A percentile compares a stretch with the other conserved stretches of the same genome.
Conservation (phyloP, 169 alveolate species). For the Cardiosporidium cionae region DNA sequence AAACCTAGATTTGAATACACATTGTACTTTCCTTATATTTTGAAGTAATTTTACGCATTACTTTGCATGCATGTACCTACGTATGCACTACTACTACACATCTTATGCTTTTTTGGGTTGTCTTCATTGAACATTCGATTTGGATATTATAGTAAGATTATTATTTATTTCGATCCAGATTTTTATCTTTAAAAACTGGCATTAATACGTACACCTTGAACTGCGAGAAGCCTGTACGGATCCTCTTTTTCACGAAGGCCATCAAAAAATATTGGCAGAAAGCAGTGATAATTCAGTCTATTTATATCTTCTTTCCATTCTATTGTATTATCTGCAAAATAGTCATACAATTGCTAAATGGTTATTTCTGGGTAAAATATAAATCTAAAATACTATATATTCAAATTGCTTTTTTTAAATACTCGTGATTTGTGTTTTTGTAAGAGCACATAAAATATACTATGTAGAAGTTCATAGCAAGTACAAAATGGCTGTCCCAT, state of each 20-base stretch:
- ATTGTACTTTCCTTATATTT: no score
- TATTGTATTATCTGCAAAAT: conserved; percentile 55
- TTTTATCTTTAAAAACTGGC: no score
- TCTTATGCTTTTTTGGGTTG: no score
- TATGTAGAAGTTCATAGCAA: neutral
- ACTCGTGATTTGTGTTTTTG: neutral
- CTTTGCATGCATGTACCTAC: no score
- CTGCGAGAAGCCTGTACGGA: conserved; percentile 74
- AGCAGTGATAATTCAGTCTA: conserved; percentile 82
- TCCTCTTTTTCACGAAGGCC: conserved; percentile 85
- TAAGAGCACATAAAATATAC: no score
- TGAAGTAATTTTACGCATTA: no score
- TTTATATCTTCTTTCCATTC: conserved; percentile 71
- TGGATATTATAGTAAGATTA: no score
- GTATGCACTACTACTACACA: no score
- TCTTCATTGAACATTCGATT: neutral
- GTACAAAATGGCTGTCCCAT: no score
- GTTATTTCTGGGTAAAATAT: conserved; percentile 23
- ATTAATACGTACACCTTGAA: conserved; percentile 56
- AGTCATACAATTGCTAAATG: neutral
- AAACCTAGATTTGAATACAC: conserved; percentile 28
- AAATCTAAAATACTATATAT: neutral
- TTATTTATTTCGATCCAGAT: no score
- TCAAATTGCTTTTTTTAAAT: neutral
- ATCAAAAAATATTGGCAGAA: conserved; percentile 85